A percentile compares a stretch with the other conserved stretches of the same genome.
Conservation (phyloP, 129 eudicot genomes). For the Cynara cardunculus region DNA sequence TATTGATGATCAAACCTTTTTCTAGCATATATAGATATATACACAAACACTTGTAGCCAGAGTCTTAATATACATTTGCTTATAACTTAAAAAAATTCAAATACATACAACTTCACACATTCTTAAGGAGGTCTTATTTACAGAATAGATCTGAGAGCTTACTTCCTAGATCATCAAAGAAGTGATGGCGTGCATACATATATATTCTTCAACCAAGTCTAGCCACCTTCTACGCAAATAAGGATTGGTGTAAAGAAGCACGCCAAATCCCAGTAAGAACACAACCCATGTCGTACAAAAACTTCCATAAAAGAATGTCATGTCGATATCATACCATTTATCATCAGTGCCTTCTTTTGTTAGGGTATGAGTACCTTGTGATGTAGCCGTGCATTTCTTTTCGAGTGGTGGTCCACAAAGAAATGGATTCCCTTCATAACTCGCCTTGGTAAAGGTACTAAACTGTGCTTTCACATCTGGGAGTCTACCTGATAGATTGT, state of each 20-base stretch:
- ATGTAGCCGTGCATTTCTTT: not conserved
- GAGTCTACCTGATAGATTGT: conserved; percentile 16
- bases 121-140: not conserved
- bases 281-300: not conserved
- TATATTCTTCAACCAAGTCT: conserved; percentile 6
- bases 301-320: conserved; percentile 15
- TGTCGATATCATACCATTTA: conserved; percentile 15
- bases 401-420: conserved; percentile 16
- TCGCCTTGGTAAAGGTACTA: not conserved
- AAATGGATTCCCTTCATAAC: conserved; percentile 10
- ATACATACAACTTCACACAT: not conserved
- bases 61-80: not conserved
- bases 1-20: not conserved
- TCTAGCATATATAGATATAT: not conserved
- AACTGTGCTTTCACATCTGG: conserved; percentile 20
- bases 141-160: not conserved
- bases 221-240: conserved; percentile 16
- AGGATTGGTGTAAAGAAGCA: not conserved
- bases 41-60: not conserved
- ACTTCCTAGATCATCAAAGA: not conserved
- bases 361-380: not conserved
- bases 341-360: conserved; percentile 2
- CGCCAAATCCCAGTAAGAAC: conserved; percentile 8
- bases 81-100: not conserved
- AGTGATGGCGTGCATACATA: not conserved